Conservation (phyloP, 73 alveolate genomes). For the Symbiodinium pilosum region DNA sequence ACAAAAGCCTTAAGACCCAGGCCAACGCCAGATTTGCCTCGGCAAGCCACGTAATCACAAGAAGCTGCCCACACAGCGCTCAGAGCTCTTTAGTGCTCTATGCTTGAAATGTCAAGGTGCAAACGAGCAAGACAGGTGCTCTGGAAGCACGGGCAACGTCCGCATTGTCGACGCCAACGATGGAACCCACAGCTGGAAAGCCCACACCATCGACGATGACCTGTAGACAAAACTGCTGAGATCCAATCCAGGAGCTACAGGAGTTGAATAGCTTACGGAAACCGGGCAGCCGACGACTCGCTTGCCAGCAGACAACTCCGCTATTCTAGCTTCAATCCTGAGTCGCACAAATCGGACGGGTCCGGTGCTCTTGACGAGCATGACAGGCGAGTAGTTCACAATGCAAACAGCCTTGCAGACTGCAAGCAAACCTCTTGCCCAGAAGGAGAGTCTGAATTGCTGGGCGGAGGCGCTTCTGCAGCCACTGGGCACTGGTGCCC, state of each 20-base stretch:
- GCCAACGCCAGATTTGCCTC: conserved; percentile 69
- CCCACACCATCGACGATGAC: conserved; percentile 86
- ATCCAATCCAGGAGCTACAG: no score
- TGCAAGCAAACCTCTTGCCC: no score
- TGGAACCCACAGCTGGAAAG: conserved; percentile 88
- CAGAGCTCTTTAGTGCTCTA: no score
- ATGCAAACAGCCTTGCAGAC: no score
- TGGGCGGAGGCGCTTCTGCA: conserved; percentile 14
- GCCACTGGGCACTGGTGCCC: conserved; percentile 91
- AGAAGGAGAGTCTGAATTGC: background rate
- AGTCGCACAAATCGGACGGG: background rate
- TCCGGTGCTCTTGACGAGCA: background rate
- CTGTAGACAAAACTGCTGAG: no score
- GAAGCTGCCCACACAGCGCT: background rate
- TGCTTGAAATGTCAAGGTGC: conserved; percentile 18
- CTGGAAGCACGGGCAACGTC: conserved; percentile 80
- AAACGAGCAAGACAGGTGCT: conserved; percentile 61
- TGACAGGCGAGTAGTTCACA: no score
- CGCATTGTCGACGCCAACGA: conserved; percentile 87
- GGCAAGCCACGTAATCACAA: background rate
- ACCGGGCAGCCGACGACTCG: background rate
- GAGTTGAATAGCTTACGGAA: background rate
- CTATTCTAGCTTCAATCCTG: background rate
- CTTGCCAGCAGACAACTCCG: background rate
- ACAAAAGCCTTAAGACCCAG: background rate